Evolutionary conservation across 306 rosid species (phyloP).

Genomic region (Urtica urens): DNA sequence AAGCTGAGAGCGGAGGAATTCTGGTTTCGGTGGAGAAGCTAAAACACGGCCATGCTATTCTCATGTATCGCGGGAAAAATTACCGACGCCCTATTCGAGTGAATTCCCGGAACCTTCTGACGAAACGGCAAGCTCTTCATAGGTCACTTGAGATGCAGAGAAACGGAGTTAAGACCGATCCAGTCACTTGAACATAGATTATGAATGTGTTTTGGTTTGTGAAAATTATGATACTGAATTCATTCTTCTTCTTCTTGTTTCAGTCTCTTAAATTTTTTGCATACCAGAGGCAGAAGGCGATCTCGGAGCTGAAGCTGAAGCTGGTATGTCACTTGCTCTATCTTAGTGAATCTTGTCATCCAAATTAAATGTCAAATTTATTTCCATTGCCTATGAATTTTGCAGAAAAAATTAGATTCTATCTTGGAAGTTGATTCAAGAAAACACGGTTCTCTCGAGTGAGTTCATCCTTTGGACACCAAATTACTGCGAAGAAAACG

Average conservation of each 20-base stretch:
- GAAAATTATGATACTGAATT: conserved; percentile 1
- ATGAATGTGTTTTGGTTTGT: conserved; percentile 3
- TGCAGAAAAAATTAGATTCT: conserved; percentile 33
- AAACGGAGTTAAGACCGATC: conserved; percentile 50
- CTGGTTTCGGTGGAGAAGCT: conserved; percentile 63
- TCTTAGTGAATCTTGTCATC: too few relatives aligned
- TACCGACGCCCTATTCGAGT: conserved; percentile 39
- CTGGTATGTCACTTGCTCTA: conserved; percentile 35
- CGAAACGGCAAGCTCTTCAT: conserved; percentile 58
- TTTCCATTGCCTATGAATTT: conserved; percentile 13
- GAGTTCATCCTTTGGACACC: conserved; percentile 4
- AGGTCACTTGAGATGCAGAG: conserved; percentile 80
- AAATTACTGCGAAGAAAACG: conserved; percentile 19
- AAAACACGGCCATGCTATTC: conserved; percentile 67
- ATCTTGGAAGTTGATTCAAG: conserved; percentile 19
- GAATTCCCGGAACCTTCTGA: conserved; percentile 39
- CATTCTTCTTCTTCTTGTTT: conserved; percentile 10
- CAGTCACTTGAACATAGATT: conserved; percentile 8
- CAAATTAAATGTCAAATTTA: too few relatives aligned
- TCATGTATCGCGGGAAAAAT: conserved; percentile 81
- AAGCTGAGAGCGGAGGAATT: conserved; percentile 72
- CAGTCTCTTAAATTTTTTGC: conserved; percentile 80
- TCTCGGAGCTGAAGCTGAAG: conserved; percentile 45
- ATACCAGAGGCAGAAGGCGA: conserved; percentile 32
- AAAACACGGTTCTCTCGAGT: conserved; percentile 13